phyloP scores from a whole-genome alignment of 495 filamentous ascomycete species.

The Talaromyces ruber region DNA sequence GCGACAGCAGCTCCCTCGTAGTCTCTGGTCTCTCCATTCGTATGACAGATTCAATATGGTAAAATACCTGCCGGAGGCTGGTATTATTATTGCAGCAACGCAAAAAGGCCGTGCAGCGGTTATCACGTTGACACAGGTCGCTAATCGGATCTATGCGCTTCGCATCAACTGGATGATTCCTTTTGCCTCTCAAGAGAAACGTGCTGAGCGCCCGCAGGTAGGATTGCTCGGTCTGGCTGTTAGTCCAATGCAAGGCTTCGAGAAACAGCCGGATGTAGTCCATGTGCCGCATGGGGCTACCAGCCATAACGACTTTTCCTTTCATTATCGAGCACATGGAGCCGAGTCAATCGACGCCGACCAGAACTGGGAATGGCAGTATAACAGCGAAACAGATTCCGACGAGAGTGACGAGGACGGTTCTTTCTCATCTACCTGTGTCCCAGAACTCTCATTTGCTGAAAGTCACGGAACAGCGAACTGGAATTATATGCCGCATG shows the following conservation, averaged over 20 bases:
- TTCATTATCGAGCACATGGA: slow-evolving; percentile 21
- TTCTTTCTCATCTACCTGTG: background rate
- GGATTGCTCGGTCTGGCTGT: slow-evolving; percentile 49
- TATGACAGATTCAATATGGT: slow-evolving; percentile 71
- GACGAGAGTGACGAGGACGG: background rate
- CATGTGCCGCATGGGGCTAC: slow-evolving; percentile 21
- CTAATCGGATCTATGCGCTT: slow-evolving; percentile 30
- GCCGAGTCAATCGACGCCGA: slow-evolving; percentile 10
- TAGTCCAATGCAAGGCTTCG: slow-evolving; percentile 54
- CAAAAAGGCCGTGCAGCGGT: slow-evolving; percentile 68
- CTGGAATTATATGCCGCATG: slow-evolving; percentile 25
- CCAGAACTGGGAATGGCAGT: background rate
- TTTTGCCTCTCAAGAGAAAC: slow-evolving; percentile 34
- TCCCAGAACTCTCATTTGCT: slow-evolving; percentile 18
- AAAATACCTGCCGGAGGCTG: slow-evolving; percentile 67
- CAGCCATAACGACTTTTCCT: slow-evolving; percentile 19
- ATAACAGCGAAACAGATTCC: background rate
- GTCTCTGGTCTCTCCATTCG: slow-evolving; percentile 24
- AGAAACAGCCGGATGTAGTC: slow-evolving; percentile 30
- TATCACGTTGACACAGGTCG: slow-evolving; percentile 54
- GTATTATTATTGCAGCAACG: slow-evolving; percentile 63
- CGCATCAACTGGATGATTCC: slow-evolving; percentile 52
- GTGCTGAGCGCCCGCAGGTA: slow-evolving; percentile 28
- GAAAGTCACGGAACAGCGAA: slow-evolving; percentile 33
- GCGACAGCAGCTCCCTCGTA: slow-evolving; percentile 27